These are phyloP conservation scores for Metschnikowia dekortorum DNA, from an alignment of 805 yeast genomes.

Conservation along the genomic window DNA sequence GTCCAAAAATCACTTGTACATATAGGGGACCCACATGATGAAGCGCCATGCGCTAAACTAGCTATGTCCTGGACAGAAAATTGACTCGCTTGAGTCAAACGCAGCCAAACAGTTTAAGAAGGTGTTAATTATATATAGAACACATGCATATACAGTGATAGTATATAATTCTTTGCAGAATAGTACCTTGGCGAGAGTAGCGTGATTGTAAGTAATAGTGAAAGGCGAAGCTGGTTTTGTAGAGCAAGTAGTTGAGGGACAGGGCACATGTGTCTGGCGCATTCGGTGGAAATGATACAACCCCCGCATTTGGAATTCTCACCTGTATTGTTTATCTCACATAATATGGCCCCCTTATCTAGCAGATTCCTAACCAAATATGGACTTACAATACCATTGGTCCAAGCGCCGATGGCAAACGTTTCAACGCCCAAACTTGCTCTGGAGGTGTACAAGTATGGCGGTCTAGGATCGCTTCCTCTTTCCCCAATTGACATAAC, in stretches of 20 bases:
- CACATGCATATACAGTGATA: neutral
- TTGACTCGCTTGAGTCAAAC: neutral
- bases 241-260: neutral
- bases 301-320: neutral
- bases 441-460: constrained; percentile 35
- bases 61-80: neutral
- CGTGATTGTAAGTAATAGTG: no score
- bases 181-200: neutral
- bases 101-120: neutral
- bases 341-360: neutral
- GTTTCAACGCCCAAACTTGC: constrained; percentile 44
- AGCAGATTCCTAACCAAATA: constrained; percentile 10
- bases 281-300: neutral
- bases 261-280: neutral
- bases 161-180: neutral
- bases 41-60: neutral
- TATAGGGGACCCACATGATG: neutral
- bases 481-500: constrained; percentile 30
- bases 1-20: constrained; percentile 1
- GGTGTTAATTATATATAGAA: neutral
- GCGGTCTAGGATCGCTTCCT: constrained; percentile 51
- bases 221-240: neutral
- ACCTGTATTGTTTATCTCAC: neutral
- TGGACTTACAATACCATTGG: constrained; percentile 38
- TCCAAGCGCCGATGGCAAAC: constrained; percentile 64